These are phyloP conservation scores for Pleurotus djamor DNA, from an alignment of 768 basidiomycete species.

Conservation along the genomic window DNA sequence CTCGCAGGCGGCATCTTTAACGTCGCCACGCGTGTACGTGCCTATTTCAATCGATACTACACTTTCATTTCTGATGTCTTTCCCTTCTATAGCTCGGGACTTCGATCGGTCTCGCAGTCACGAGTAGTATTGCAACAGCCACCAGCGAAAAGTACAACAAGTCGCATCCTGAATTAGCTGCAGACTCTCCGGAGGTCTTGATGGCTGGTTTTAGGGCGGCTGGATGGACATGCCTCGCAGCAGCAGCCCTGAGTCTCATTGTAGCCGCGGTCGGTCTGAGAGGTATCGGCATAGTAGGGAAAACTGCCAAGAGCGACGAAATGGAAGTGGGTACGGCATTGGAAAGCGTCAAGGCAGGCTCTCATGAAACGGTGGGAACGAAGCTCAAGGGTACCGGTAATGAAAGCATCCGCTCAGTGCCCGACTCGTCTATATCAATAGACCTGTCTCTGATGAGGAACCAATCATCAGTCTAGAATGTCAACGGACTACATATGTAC, in stretches of 20 bases:
- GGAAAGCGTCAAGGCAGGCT: conserved; percentile 5
- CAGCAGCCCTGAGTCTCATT: conserved; percentile 9
- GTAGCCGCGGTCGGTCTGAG: conserved; percentile 13
- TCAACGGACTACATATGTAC: too few species aligned
- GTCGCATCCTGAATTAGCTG: conserved; percentile 15
- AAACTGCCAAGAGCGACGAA: conserved; percentile 12
- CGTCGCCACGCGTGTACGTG: conserved; percentile 23
- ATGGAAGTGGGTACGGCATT: neutral
- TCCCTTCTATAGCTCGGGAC: conserved; percentile 24
- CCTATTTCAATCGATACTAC: neutral
- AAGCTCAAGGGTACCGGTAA: conserved; percentile 2
- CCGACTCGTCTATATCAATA: conserved; percentile 6
- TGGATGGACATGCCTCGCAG: conserved; percentile 21
- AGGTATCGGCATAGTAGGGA: conserved; percentile 16
- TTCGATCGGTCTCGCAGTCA: conserved; percentile 28
- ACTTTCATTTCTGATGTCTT: neutral
- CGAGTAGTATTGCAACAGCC: conserved; percentile 25
- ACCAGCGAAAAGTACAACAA: conserved; percentile 20
- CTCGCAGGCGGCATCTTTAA: conserved; percentile 31
- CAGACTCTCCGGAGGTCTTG: conserved; percentile 23
- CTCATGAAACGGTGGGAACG: conserved; percentile 4
- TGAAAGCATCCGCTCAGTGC: conserved; percentile 7
- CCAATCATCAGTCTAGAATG: neutral
- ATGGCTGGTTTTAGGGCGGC: conserved; percentile 30
- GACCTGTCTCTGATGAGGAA: neutral